phyloP scores from a whole-genome alignment of 129 eudicot species.

The Flaveria linearis region DNA sequence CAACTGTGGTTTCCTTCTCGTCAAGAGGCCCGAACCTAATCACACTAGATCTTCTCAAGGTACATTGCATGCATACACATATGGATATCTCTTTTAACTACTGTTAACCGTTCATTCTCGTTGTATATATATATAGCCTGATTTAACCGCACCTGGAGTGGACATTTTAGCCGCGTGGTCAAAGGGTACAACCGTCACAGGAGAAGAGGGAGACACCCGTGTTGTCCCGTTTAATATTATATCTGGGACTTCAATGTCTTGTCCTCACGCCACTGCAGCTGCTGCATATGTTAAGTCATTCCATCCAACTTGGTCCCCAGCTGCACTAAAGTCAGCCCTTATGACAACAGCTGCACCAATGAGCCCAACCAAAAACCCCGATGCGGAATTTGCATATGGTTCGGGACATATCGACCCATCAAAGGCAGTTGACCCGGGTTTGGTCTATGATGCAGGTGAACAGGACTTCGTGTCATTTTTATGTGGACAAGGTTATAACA shows the following conservation, averaged over 20 bases:
- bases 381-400: slow-evolving; percentile 57
- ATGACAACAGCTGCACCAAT: slow-evolving; percentile 60
- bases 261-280: slow-evolving; percentile 63
- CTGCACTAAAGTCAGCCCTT: slow-evolving; percentile 67
- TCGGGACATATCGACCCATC: slow-evolving; percentile 48
- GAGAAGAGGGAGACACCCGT: slow-evolving; percentile 43
- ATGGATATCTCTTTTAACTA: background rate
- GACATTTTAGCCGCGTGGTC: slow-evolving; percentile 68
- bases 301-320: slow-evolving; percentile 62
- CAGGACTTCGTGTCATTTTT: slow-evolving; percentile 42
- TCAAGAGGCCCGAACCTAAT: slow-evolving; percentile 72
- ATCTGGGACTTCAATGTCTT: slow-evolving; percentile 72
- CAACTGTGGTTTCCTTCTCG: slow-evolving; percentile 68
- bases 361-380: slow-evolving; percentile 33
- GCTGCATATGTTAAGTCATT: slow-evolving; percentile 65
- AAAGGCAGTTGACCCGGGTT: slow-evolving; percentile 46
- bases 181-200: slow-evolving; percentile 38
- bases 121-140: slow-evolving; percentile 48
- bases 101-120: no score
- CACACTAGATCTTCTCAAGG: slow-evolving; percentile 71
- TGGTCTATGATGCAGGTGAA: slow-evolving; percentile 48
- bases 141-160: slow-evolving; percentile 68
- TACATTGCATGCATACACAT: background rate
- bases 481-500: slow-evolving; percentile 56
- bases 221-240: slow-evolving; percentile 48